Base-by-base conservation (phyloP, 805 yeast genomes). In the Sugiyamaella lignohabitans region DNA sequence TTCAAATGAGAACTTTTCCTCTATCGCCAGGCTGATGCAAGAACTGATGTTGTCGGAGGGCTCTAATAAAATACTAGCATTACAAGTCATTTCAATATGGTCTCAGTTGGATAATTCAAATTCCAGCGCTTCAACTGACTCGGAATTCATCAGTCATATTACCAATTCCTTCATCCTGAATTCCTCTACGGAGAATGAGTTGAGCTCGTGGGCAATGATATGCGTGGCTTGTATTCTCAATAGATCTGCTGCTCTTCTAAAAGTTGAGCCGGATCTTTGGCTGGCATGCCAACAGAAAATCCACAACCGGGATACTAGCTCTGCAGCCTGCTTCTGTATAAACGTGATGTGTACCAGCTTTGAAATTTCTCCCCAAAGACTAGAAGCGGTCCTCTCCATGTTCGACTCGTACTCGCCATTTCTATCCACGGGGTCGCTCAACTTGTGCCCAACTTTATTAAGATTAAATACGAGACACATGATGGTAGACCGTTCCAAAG, bases 181-280 rank as follows among this genome's bases (percentile, higher is more conserved):
- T 27, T 14, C 32, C 8, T 27, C 32, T 27, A 27, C 14, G 8
- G 24, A 38, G 16, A 21, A 38, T 19, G 16, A 27, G 14, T 8
- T 14, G 8, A 27, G 22, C 14, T 16, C 18, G 3, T 47, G 50
- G 50, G 42, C 47, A 8, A 24, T 47, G 22, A 22, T 47, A 6
- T 39, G 47, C 18, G 38, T 42, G 35, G 47, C 44, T 6, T 38
- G 43, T 20, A 20, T 47, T 29, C 3, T 43, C 17, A 5, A 23
- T 6, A 35, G 42, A n/a, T 6, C 36, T 16, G 3, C 24, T 10
- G 21, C 14, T 5, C 23, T 8, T 5, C n/a, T 20, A 19, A 16
- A 21, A 11, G 17, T 34, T 27, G 8, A 8, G 8, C 11, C 8
- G 8, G 32, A 8, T 8, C 32, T 27, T 8, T 27, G 32, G 32